These are phyloP conservation scores for Tulasnella calospora DNA, from an alignment of 768 basidiomycete species.

Conservation along the genomic window DNA sequence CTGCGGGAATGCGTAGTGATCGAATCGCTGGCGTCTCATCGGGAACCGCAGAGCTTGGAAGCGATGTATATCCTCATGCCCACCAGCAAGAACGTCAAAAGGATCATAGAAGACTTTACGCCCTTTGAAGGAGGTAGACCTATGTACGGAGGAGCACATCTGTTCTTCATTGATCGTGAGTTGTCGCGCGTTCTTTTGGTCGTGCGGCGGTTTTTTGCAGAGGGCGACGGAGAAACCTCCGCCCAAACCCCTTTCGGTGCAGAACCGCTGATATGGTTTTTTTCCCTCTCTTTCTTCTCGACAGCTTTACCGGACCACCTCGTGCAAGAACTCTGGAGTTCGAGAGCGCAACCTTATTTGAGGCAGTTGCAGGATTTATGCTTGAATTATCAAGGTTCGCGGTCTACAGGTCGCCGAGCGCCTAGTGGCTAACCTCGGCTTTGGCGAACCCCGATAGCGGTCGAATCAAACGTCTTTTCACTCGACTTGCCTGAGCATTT, in stretches of 20 bases:
- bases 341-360: conserved; percentile 73
- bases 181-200: background rate
- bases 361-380: conserved; percentile 78
- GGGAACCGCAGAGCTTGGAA: conserved; percentile 77
- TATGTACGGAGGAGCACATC: conserved; percentile 75
- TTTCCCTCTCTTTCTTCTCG: background rate
- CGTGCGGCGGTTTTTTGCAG: background rate
- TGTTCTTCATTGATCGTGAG: conserved; percentile 91
- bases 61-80: conserved; percentile 94
- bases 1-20: conserved; percentile 55
- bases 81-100: conserved; percentile 87
- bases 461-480: conserved; percentile 83
- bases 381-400: conserved; percentile 86
- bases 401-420: conserved; percentile 10
- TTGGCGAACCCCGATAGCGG: conserved; percentile 45
- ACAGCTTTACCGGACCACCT: conserved; percentile 73
- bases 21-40: conserved; percentile 77
- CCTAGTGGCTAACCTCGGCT: background rate
- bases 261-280: background rate
- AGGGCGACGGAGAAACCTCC: conserved; percentile 15
- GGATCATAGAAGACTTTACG: conserved; percentile 81
- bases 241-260: background rate
- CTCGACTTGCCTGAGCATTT: conserved; percentile 72
- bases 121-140: conserved; percentile 43
- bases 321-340: conserved; percentile 67